Evolutionary conservation across 768 basidiomycete genomes (phyloP).

Genomic region (Termitomyces sp.): DNA sequence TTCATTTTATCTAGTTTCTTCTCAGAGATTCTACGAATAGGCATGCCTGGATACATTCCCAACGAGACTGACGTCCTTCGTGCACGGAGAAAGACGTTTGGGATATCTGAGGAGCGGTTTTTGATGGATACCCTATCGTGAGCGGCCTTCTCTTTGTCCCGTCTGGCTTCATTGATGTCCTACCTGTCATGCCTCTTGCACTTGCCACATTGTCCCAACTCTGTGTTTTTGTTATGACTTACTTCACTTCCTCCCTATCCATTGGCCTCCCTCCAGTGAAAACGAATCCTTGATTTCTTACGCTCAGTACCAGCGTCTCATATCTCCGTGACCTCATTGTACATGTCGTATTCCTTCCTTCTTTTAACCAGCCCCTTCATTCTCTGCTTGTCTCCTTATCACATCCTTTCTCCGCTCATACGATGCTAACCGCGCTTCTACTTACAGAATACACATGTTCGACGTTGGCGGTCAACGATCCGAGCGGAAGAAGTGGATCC

Average conservation of each 20-base stretch:
- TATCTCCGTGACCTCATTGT: no score
- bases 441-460: constrained; percentile 59
- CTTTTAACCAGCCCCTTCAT: background rate
- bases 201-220: background rate
- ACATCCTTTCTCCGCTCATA: background rate
- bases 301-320: no score
- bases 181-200: background rate
- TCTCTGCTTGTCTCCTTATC: background rate
- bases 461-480: constrained; percentile 79
- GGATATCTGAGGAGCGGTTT: constrained; percentile 86
- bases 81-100: constrained; percentile 80
- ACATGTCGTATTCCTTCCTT: no score
- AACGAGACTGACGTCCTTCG: constrained; percentile 81
- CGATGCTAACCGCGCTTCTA: background rate
- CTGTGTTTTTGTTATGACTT: background rate
- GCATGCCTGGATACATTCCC: constrained; percentile 69
- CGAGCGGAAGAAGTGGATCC: constrained; percentile 78
- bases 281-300: background rate
- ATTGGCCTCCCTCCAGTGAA: background rate
- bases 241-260: background rate
- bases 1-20: constrained; percentile 62
- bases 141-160: constrained; percentile 15
- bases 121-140: constrained; percentile 60
- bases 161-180: background rate
- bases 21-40: constrained; percentile 74